Base-by-base conservation (phyloP, 2,329 filamentous ascomycete genomes). In the Claviceps maximensis region DNA sequence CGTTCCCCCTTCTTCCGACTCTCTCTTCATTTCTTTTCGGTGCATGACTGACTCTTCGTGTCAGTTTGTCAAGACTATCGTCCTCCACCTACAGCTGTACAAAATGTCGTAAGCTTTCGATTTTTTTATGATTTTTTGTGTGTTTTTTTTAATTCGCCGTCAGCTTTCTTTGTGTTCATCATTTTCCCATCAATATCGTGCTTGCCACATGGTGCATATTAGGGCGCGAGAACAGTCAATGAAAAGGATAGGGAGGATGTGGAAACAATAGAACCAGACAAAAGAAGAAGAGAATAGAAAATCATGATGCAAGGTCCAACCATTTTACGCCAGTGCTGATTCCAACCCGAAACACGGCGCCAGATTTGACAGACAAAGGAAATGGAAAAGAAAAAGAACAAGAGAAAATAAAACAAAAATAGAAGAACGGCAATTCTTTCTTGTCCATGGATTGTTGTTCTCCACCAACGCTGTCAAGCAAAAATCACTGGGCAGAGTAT, bases 361-460 rank as follows among this genome's bases (percentile, higher is more conserved):
- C 60, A 60, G 59, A 61, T 61, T 62, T 58, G 62, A 65, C 60
- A 61, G 21, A 13, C n/a, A 23, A 47, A 63, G 58, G 59, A 61
- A 62, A 57, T 17, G 21, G 15, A 8, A 25, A 45, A 45, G 8
- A n/a, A 44, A 15, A 63, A 58, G 59, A 61, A 62, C 58, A 31
- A 5, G 10, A 41, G 6, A 17, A 60, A 61, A 62, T 58, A 31
- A 5, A 17, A 41, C 8, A 17, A 8, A 9, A 21, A 47, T 13
- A 29, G 17, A 46, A 29, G 9, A 29, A 10, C 12, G 17, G 17
- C 10, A 29, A 5, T 27, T 58, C 61, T 58, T 58, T 62, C 58
- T 60, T 60, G 59, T 59, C 54, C 58, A 55, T 56, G 59, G 13
- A 47, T 10, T 13, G 47, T 31, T 47, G 12, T 19, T 41, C 51